A percentile compares a stretch with the other conserved stretches of the same genome.
Conservation (phyloP, 805 yeast genomes). For the Sugiyamaella smithiae region DNA sequence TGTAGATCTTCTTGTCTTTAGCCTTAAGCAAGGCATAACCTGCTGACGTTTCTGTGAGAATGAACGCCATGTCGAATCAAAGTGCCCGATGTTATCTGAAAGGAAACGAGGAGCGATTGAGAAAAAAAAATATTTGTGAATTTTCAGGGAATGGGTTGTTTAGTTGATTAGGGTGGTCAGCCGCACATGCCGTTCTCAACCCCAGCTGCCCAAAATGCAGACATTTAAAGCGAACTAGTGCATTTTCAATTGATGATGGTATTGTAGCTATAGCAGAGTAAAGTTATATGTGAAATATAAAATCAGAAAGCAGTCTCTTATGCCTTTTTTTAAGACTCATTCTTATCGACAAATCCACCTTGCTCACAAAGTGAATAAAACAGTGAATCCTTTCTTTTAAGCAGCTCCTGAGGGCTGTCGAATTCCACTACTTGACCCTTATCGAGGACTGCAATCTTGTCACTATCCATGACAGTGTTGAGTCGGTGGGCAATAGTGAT, state of each 20-base stretch:
- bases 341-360: conserved; percentile 54
- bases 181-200: too few relatives aligned
- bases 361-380: conserved; percentile 80
- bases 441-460: conserved; percentile 67
- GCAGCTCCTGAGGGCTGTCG: conserved; percentile 62
- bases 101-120: background rate
- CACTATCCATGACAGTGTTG: conserved; percentile 78
- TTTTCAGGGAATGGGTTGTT: conserved; percentile 5
- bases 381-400: conserved; percentile 62
- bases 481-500: conserved; percentile 82
- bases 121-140: conserved; percentile 18
- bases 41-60: conserved; percentile 96
- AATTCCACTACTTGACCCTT: conserved; percentile 68
- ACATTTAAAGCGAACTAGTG: too few relatives aligned
- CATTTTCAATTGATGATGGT: too few relatives aligned
- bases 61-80: conserved; percentile 33
- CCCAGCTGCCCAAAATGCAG: too few relatives aligned
- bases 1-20: conserved; percentile 94
- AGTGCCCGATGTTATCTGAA: background rate
- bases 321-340: background rate
- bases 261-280: too few relatives aligned
- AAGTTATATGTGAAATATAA: background rate
- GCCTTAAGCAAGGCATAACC: conserved; percentile 98
- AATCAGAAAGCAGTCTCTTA: background rate
- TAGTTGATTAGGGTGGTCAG: too few relatives aligned